Evolutionary conservation across 306 rosid genomes (phyloP).

Genomic region (Erythrophleum fordii): DNA sequence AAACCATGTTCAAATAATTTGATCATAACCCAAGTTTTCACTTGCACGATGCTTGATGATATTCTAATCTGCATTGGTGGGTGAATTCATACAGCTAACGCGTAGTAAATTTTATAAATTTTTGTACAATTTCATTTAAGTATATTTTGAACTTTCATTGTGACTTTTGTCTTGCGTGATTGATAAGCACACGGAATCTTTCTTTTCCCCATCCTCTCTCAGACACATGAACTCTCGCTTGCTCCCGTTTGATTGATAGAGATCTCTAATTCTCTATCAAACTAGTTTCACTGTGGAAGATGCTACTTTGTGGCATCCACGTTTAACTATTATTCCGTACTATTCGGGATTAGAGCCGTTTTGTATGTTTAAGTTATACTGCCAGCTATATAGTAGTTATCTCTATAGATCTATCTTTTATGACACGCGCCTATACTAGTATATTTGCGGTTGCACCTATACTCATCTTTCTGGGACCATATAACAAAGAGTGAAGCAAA

Average conservation of each 20-base stretch:
- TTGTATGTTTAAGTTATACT: not conserved
- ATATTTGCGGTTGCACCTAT: not conserved
- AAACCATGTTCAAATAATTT: slow-evolving; percentile 37
- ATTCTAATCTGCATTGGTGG: slow-evolving; percentile 59
- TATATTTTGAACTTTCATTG: not conserved
- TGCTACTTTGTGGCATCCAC: slow-evolving; percentile 13
- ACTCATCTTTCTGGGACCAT: slow-evolving; percentile 2
- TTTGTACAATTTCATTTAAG: not conserved
- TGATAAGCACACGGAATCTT: not conserved
- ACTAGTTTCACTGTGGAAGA: not conserved
- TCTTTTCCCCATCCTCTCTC: not conserved
- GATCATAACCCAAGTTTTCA: slow-evolving; percentile 33
- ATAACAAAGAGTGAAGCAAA: not conserved
- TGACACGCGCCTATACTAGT: not conserved
- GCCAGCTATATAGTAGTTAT: not conserved
- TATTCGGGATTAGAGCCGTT: not conserved
- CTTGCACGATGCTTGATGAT: slow-evolving; percentile 51
- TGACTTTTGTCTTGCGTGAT: not conserved
- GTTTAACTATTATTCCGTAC: not conserved
- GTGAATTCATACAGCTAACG: slow-evolving; percentile 18
- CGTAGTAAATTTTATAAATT: not conserved
- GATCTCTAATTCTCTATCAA: not conserved
- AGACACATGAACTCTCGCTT: not conserved
- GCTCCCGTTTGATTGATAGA: not conserved
- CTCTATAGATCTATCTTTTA: not conserved